phyloP scores from a whole-genome alignment of 768 basidiomycete species.

The Suillus tomentosus region DNA sequence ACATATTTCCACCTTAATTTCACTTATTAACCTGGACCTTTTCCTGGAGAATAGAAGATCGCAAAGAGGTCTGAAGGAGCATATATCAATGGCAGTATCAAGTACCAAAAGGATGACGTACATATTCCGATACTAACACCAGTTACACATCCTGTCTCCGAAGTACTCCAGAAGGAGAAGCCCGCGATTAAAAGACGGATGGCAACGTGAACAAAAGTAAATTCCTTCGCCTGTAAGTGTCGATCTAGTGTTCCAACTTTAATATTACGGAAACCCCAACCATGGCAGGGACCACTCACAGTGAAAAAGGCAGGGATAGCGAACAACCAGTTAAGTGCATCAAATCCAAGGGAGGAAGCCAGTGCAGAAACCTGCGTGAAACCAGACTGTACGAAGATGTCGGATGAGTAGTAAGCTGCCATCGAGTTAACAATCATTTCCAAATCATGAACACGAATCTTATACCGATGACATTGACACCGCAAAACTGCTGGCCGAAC shows the following conservation, averaged over 20 bases:
- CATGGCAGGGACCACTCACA: slow-evolving; percentile 34
- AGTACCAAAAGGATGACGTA: slow-evolving; percentile 10
- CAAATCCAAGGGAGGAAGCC: slow-evolving; percentile 67
- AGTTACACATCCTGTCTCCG: slow-evolving; percentile 39
- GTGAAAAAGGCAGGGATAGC: slow-evolving; percentile 66
- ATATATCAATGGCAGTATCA: slow-evolving; percentile 13
- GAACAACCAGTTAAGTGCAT: slow-evolving; percentile 64
- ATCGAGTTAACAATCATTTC: not conserved
- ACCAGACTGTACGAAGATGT: slow-evolving; percentile 65
- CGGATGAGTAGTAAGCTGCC: slow-evolving; percentile 78
- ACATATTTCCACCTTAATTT: no score
- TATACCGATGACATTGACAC: no score
- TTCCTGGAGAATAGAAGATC: slow-evolving; percentile 79
- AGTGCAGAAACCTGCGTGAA: slow-evolving; percentile 58
- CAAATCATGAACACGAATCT: not conserved
- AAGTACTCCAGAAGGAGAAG: slow-evolving; percentile 61
- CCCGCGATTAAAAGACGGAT: slow-evolving; percentile 75
- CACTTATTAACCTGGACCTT: slow-evolving; percentile 60
- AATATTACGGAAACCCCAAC: slow-evolving; percentile 11
- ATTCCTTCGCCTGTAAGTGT: slow-evolving; percentile 78
- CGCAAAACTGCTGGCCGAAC: no score
- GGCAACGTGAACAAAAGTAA: slow-evolving; percentile 76
- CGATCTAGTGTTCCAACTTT: slow-evolving; percentile 46
- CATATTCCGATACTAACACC: slow-evolving; percentile 58
- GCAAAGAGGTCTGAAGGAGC: slow-evolving; percentile 45